phyloP scores from a whole-genome alignment of 2,329 filamentous ascomycete species.

The Stachybotrys chartarum region DNA sequence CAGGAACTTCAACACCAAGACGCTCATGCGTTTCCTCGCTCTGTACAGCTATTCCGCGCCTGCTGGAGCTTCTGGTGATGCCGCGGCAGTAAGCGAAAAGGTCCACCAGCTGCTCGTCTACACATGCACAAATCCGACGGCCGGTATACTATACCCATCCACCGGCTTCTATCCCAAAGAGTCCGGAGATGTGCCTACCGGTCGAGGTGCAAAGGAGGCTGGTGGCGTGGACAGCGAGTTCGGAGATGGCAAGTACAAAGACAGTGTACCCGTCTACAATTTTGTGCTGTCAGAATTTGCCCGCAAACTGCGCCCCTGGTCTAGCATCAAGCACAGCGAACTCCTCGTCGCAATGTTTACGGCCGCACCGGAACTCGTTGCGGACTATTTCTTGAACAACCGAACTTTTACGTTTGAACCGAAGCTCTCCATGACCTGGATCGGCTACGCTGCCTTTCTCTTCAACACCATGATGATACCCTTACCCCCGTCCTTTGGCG shows the following conservation, averaged over 20 bases:
- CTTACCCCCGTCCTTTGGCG: constrained; percentile 66
- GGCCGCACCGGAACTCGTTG: constrained; percentile 76
- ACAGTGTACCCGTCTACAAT: constrained; percentile 70
- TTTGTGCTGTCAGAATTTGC: constrained; percentile 71
- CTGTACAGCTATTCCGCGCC: constrained; percentile 58
- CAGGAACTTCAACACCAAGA: constrained; percentile 66
- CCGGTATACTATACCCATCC: constrained; percentile 69
- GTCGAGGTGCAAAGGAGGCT: constrained; percentile 21
- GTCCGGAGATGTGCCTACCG: constrained; percentile 39
- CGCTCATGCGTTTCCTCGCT: constrained; percentile 63
- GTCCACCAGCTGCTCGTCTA: constrained; percentile 70
- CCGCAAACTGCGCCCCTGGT: constrained; percentile 74
- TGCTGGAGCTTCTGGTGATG: constrained; percentile 30
- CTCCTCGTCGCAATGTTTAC: constrained; percentile 74
- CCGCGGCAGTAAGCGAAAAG: constrained; percentile 52
- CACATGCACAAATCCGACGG: constrained; percentile 65
- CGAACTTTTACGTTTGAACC: constrained; percentile 81
- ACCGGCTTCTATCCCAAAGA: constrained; percentile 81
- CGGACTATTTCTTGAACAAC: constrained; percentile 79
- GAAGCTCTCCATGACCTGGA: constrained; percentile 88
- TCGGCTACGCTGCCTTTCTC: constrained; percentile 84
- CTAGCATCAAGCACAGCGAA: constrained; percentile 72
- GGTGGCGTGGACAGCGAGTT: constrained; percentile 62
- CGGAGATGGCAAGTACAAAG: constrained; percentile 60
- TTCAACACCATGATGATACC: constrained; percentile 73